Base-by-base conservation (phyloP, 106 monocot species). In the Allium cepa region DNA sequence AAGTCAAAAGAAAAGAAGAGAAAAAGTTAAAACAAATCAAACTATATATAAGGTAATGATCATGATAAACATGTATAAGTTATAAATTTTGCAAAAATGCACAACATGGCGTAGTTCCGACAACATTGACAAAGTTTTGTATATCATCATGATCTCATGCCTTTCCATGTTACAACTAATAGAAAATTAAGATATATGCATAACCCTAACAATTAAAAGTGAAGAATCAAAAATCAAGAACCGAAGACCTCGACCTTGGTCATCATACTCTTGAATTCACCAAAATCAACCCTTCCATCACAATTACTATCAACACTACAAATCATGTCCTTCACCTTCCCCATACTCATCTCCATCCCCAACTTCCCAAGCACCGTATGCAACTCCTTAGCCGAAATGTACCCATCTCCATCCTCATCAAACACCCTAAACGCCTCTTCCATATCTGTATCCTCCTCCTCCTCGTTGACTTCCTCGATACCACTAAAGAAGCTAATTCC, bases 181-280 rank as follows among this genome's bases (percentile, higher is more conserved):
- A 36, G 36, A 36, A 36, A 3, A 36, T 36, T 36, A 36, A 22
- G 0, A 22, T 22, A 22, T 22, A 22, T 22, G 22, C 22, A 22
- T 22, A 22, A 36, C 36, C 36, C 36, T 36, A 36, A 36, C 36
- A 36, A 36, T 36, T 36, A 36, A 36, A 36, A 36, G 36, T 36
- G 1, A 36, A 36, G 26, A 60, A 26, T 59, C 4, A 17, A 59
- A 59, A 17, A 26, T 65, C 49, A 65, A 65, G 64, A 47, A 9
- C 49, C 52, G 49, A 52, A 26, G 10, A 53, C 67, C 2, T 50
- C 17, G 8, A 67, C 52, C 52, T 28, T 28, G 14, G 15, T 36
- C 88, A 88, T 84, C 88, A 88, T 88, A 46, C 46, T 22, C 78
- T 84, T 88, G 61, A 88, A 88, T 68, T 88, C 88, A 14, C 62